Conservation (phyloP, 257 asterid species). For the Petunia secreta region DNA sequence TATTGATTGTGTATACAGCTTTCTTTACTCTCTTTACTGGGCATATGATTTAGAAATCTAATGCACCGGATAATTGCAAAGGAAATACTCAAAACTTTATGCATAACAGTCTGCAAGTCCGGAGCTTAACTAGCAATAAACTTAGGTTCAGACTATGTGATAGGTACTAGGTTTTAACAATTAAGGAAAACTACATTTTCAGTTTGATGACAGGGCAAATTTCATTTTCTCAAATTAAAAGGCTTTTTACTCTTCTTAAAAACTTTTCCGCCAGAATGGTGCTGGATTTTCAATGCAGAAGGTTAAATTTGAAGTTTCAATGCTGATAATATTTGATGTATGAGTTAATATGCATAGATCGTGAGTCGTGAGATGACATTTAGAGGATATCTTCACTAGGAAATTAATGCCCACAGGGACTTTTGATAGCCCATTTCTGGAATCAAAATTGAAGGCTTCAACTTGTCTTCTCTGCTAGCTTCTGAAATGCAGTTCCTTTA, state of each 20-base stretch:
- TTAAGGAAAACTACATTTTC: neutral
- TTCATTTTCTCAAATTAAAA: neutral
- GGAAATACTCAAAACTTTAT: neutral
- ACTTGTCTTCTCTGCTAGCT: neutral
- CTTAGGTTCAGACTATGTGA: neutral
- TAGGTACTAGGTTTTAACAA: neutral
- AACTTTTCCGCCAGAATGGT: neutral
- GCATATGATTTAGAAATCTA: neutral
- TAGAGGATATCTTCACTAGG: conserved; percentile 1
- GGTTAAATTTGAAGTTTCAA: neutral
- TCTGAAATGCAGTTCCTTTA: conserved; percentile 11
- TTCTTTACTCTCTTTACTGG: conserved; percentile 18
- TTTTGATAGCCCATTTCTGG: neutral
- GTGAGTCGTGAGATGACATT: neutral
- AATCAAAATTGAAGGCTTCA: neutral
- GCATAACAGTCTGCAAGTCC: neutral
- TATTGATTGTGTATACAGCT: neutral
- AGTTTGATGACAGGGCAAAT: neutral
- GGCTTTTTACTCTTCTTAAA: neutral
- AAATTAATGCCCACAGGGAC: conserved; percentile 2
- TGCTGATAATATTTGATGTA: conserved; percentile 15
- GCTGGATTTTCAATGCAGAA: neutral
- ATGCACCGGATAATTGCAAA: neutral
- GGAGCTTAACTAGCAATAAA: neutral
- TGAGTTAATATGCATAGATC: neutral